Base-by-base conservation (phyloP, 345 rosid genomes). In the Salix caprea region DNA sequence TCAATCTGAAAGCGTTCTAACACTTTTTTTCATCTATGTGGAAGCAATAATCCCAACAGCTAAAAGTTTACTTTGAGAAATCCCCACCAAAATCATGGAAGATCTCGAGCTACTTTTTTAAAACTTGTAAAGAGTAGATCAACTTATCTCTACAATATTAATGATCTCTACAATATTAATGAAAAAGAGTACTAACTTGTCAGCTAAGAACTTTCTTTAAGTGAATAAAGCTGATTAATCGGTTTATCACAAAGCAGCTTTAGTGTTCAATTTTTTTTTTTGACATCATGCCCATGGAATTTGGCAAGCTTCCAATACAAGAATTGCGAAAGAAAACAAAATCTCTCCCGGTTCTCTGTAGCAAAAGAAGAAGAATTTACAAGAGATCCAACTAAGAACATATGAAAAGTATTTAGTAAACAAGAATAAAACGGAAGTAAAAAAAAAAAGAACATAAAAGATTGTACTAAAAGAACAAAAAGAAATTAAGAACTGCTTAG, bases 341-440 rank as follows among this genome's bases (percentile, higher is more conserved):
- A 28, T 71, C 65, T 73, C 76, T 71, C 48, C 7, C 9, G 67
- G 26, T 73, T 61, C 71, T 80, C 72, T 58, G 56, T 78, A 40
- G 46, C 46, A 65, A 61, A n/a, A 78, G 24, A 44, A 54, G 24
- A 44, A 54, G 24, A 73, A 87, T 79, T 67, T 83, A 85, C 85
- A 87, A 72, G 67, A 52, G 65, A 64, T 74, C 50, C 74, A 74
- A 66, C 73, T 52, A 68, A 40, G 69, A 66, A 28, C 42, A 34
- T 14, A 72, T 23, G 67, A 24, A 19, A 73, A 62, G 7, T 23
- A 34, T 26, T 12, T 54, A 5, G 26, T 28, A 65, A 54, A 28
- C 28, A 77, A 46, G 16, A 34, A 52, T 18, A 7, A n/a, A 72
- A 69, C 7, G 69, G 26, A 72, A 30, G 46, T 21, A 12, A 68